phyloP scores from a whole-genome alignment of 176 grass and related monocot genomes.

The Ensete ventricosum region DNA sequence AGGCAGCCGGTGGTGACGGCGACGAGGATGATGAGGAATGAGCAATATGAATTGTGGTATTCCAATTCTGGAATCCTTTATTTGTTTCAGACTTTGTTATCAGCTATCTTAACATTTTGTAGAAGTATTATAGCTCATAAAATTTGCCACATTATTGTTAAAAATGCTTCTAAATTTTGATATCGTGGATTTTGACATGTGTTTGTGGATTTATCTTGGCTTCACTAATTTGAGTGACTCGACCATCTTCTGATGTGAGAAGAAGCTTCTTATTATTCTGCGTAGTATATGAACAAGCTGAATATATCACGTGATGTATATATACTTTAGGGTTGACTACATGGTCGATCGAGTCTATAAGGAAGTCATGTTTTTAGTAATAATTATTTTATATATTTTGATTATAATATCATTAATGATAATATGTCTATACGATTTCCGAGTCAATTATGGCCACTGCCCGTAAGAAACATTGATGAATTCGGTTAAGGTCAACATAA shows the following conservation, averaged over 20 bases:
- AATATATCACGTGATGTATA: too few species aligned
- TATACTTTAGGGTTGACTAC: too few species aligned
- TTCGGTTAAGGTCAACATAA: too few species aligned
- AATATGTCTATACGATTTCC: too few species aligned
- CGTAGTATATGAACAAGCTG: too few species aligned
- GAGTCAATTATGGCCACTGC: too few species aligned
- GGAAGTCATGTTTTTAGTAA: too few species aligned
- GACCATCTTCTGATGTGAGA: neutral
- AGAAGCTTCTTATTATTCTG: too few species aligned
- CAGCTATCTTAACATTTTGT: neutral
- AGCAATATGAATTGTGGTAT: slow-evolving; percentile 12
- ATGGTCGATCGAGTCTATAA: too few species aligned
- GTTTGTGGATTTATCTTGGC: neutral
- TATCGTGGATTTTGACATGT: neutral
- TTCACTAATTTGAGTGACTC: neutral
- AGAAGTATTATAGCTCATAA: neutral
- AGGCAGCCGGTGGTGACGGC: slow-evolving; percentile 20
- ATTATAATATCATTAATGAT: too few species aligned
- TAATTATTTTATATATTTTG: too few species aligned
- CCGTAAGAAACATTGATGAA: too few species aligned
- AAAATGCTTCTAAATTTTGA: neutral
- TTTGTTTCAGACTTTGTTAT: neutral
- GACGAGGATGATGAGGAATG: slow-evolving; percentile 40
- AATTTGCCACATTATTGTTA: neutral
- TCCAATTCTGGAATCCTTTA: neutral